Evolutionary conservation across 2,329 filamentous ascomycete species (phyloP).

Genomic region (Nemania sp.): DNA sequence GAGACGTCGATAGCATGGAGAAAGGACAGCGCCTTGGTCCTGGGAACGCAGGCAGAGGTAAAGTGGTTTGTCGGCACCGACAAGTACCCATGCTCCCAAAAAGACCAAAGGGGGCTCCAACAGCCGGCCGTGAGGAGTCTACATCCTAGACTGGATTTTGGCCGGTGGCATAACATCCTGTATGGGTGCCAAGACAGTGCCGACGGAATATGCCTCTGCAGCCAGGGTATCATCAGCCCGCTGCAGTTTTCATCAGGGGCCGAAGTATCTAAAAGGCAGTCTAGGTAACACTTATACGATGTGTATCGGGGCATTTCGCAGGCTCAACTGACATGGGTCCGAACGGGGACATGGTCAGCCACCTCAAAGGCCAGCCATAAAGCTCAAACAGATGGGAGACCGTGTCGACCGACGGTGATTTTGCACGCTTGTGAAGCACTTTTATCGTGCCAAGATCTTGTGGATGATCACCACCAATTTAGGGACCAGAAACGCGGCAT

Average conservation of each 20-base stretch:
- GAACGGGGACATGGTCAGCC: conserved; percentile 28
- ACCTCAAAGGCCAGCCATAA: conserved; percentile 11
- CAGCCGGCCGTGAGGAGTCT: conserved; percentile 20
- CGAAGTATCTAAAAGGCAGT: neutral
- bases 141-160: conserved; percentile 20
- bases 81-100: conserved; percentile 12
- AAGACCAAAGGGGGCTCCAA: conserved; percentile 17
- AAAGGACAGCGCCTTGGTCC: neutral
- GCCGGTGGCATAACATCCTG: conserved; percentile 4
- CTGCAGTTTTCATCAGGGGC: conserved; percentile 41
- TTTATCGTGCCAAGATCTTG: conserved; percentile 23
- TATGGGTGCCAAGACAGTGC: conserved; percentile 21
- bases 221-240: conserved; percentile 40
- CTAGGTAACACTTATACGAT: neutral
- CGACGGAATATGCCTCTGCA: conserved; percentile 34
- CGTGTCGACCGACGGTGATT: conserved; percentile 13
- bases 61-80: conserved; percentile 18
- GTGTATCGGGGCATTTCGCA: conserved; percentile 22
- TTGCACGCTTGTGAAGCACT: conserved; percentile 16
- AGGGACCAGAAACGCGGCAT: conserved; percentile 13
- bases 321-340: conserved; percentile 33
- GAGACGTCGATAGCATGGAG: conserved; percentile 11
- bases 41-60: conserved; percentile 3
- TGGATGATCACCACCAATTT: conserved; percentile 18
- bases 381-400: conserved; percentile 19